A percentile compares a stretch with the other conserved stretches of the same genome.
Conservation (phyloP, 2,329 filamentous ascomycete genomes). For the Epichloe bromicola region DNA sequence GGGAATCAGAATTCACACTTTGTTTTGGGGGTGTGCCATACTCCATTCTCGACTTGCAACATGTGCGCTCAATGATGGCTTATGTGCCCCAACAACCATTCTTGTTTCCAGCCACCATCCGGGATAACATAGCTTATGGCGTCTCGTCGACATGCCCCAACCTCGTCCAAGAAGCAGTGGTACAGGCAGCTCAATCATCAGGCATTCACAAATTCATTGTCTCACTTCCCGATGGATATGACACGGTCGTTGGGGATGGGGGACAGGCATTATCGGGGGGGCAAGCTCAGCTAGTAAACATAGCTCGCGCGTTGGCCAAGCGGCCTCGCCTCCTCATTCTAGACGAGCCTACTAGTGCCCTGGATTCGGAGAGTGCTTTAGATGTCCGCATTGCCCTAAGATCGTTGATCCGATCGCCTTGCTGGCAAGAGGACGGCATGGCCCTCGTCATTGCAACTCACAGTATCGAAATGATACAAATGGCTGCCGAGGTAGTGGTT, state of each 20-base stretch:
- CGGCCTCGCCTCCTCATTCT: slow-evolving; percentile 61
- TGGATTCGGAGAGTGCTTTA: slow-evolving; percentile 58
- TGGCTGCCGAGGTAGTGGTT: slow-evolving; percentile 62
- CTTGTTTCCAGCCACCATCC: slow-evolving; percentile 66
- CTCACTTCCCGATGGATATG: slow-evolving; percentile 46
- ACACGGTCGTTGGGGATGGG: slow-evolving; percentile 68
- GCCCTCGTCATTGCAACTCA: slow-evolving; percentile 77
- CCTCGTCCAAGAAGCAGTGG: slow-evolving; percentile 31
- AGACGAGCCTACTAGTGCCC: slow-evolving; percentile 74
- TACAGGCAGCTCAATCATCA: slow-evolving; percentile 39
- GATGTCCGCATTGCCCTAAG: slow-evolving; percentile 50
- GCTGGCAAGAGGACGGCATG: slow-evolving; percentile 26
- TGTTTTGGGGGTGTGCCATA: slow-evolving; percentile 47
- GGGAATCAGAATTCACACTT: slow-evolving; percentile 23
- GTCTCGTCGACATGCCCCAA: slow-evolving; percentile 41
- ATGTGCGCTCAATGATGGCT: slow-evolving; percentile 48
- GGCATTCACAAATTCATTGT: slow-evolving; percentile 66
- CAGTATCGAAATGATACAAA: slow-evolving; percentile 71
- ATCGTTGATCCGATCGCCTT: slow-evolving; percentile 28
- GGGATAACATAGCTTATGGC: slow-evolving; percentile 75
- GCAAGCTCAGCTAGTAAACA: slow-evolving; percentile 68
- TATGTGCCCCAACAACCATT: slow-evolving; percentile 60
- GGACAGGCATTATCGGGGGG: slow-evolving; percentile 65
- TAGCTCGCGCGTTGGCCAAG: slow-evolving; percentile 65
- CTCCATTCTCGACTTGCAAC: slow-evolving; percentile 42